phyloP scores from a whole-genome alignment of 73 alveolate species.

The Diophrys sp. region DNA sequence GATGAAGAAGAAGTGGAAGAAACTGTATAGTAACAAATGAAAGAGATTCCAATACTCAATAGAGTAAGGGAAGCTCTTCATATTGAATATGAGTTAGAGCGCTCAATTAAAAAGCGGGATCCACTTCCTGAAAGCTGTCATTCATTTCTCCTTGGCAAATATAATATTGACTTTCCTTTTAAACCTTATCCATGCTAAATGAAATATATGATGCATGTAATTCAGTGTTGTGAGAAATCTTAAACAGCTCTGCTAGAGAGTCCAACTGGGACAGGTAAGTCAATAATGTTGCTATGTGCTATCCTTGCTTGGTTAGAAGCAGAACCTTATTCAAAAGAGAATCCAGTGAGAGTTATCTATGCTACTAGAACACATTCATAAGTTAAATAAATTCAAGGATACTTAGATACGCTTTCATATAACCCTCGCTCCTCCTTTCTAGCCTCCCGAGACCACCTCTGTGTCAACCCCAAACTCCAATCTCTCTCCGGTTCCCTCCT shows the following conservation, averaged over 20 bases:
- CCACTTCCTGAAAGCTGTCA: background rate
- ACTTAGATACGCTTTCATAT: background rate
- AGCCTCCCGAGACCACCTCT: background rate
- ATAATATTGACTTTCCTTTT: constrained; percentile 60
- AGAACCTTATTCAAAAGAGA: constrained; percentile 33
- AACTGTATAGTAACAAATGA: background rate
- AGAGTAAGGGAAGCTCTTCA: background rate
- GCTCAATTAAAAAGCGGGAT: background rate
- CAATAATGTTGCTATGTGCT: constrained; percentile 73
- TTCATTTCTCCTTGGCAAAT: background rate
- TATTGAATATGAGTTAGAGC: background rate
- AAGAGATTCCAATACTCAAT: background rate
- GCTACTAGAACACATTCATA: constrained; percentile 89
- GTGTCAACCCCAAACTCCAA: background rate
- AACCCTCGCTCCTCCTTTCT: background rate
- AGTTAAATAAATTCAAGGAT: constrained; percentile 10
- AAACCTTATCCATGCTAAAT: constrained; percentile 75
- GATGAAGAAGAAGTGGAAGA: background rate
- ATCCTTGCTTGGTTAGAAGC: constrained; percentile 71
- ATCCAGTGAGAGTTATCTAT: constrained; percentile 54
- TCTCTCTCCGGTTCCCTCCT: background rate
- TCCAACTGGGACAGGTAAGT: constrained; percentile 97
- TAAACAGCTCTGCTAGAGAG: constrained; percentile 84
- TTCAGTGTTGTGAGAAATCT: constrained; percentile 60
- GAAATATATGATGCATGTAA: constrained; percentile 75